Evolutionary conservation across 768 basidiomycete genomes (phyloP).

Genomic region (Rubroboletus pulcherrimus): DNA sequence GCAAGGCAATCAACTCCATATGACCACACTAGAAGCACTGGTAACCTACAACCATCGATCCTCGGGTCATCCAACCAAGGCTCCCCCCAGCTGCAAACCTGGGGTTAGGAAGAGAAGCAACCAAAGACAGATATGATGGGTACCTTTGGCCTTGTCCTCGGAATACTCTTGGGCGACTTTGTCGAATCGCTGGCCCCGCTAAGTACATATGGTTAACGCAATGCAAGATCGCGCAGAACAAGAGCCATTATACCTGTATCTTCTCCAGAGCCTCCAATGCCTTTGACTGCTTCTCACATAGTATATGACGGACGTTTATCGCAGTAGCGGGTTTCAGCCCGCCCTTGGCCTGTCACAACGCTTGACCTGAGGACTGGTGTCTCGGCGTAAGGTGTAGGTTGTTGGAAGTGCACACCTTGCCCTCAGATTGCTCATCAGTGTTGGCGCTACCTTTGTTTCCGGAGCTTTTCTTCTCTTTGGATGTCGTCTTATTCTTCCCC

Average conservation of each 20-base stretch:
- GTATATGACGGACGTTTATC: conserved; percentile 81
- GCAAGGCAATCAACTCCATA: neutral
- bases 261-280: conserved; percentile 75
- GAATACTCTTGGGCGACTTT: conserved; percentile 90
- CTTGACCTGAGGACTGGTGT: neutral
- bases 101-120: conserved; percentile 1
- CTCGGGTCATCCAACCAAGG: conserved; percentile 82
- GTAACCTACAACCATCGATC: conserved; percentile 71
- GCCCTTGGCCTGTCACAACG: conserved; percentile 44
- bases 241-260: conserved; percentile 54
- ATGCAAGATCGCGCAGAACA: neutral
- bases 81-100: conserved; percentile 66
- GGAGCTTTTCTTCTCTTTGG: conserved; percentile 22
- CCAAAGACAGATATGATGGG: neutral
- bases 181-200: conserved; percentile 80
- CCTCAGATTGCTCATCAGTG: conserved; percentile 16
- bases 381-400: neutral
- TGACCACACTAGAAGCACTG: neutral
- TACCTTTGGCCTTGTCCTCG: conserved; percentile 87
- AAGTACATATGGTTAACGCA: conserved; percentile 16
- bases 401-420: conserved; percentile 20
- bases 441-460: conserved; percentile 17
- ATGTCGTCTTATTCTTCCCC: conserved; percentile 30
- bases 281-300: conserved; percentile 85
- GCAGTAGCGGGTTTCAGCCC: conserved; percentile 74